Base-by-base conservation (phyloP, 2,329 filamentous ascomycete species). In the Ophiostoma pallidulum region DNA sequence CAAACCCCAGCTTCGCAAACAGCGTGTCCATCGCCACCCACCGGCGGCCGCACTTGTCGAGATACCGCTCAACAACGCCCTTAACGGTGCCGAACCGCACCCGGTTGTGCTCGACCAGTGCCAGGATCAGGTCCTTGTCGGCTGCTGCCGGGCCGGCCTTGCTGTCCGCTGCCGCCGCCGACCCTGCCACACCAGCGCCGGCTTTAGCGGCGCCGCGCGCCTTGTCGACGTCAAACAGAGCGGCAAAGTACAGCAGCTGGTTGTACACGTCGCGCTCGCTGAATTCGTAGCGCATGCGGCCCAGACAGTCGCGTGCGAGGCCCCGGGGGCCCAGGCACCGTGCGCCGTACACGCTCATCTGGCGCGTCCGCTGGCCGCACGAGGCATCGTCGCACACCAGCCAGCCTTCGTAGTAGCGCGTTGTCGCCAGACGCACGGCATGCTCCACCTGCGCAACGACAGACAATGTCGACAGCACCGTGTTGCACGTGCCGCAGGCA, bases 11-110 rank as follows among this genome's bases (percentile, higher is more conserved):
- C 64, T 80, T 82, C 20, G 77, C 75, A 72, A 95, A 96, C 54
- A 96, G 66, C 55, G 73, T 82, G 65, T 92, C 88, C 90, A 95
- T 96, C 56, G 87, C 84, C 45, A 96, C 90, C 87, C 88, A 95
- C 65, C 89, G 85, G 57, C 87, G 73, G 22, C 90, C 90, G 64
- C 89, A 94, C 69, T 91, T 92, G 59, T 88, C 87, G 57, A 95
- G 66, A 66, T 94, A 94, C 59, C 71, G 79, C 54, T 91, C 87
- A 5, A 95, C 86, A 13, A 89, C 80, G 7, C 74, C 74, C 70
- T 82, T 86, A 55, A 91, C 69, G 0, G 85, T 87, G 10, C 67
- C 77, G 62, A 97, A 97, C 52, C 88, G 73, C 33, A 74, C 72
- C 49, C 86, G 77, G 64, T 98, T 98, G 63, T 89, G 81, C 61